Conservation (phyloP, 163 green algal genomes). For the Smithsoniella earleae region DNA sequence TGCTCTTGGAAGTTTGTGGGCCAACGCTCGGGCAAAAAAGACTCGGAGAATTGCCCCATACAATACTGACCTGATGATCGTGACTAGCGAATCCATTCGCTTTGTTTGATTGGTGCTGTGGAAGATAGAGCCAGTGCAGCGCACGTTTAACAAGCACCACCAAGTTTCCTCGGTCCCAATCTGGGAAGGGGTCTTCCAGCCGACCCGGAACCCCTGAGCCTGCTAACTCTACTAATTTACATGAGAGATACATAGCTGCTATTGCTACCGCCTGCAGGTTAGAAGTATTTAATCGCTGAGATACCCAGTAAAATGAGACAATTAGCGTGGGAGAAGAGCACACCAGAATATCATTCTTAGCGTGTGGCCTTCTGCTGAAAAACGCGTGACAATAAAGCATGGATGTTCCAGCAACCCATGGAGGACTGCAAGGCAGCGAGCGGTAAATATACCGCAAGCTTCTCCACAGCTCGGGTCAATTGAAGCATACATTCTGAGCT, state of each 20-base stretch:
- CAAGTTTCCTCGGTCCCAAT: slow-evolving; percentile 10
- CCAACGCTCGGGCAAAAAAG: no score
- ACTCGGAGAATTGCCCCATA: no score
- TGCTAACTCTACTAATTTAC: not conserved
- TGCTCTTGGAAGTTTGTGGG: no score
- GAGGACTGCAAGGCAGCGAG: slow-evolving; percentile 19
- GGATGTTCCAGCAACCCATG: slow-evolving; percentile 19
- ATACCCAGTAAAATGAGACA: not conserved
- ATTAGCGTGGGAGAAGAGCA: not conserved
- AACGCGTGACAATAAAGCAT: slow-evolving; percentile 26
- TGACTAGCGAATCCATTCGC: no score
- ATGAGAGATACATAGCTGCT: not conserved
- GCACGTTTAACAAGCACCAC: not conserved
- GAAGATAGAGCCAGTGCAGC: not conserved
- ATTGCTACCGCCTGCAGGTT: slow-evolving; percentile 14
- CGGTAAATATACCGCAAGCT: no score
- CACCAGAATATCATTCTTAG: slow-evolving; percentile 8
- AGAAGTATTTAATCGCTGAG: no score
- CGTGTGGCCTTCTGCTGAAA: not conserved
- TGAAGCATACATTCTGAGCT: slow-evolving; percentile 1
- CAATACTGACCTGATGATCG: no score
- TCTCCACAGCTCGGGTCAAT: no score
- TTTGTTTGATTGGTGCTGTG: not conserved
- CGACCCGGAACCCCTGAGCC: not conserved
- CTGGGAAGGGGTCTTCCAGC: not conserved